These are phyloP conservation scores for Sporothrix pseudoabietina DNA, from an alignment of 2,329 filamentous ascomycete genomes.

Conservation along the genomic window DNA sequence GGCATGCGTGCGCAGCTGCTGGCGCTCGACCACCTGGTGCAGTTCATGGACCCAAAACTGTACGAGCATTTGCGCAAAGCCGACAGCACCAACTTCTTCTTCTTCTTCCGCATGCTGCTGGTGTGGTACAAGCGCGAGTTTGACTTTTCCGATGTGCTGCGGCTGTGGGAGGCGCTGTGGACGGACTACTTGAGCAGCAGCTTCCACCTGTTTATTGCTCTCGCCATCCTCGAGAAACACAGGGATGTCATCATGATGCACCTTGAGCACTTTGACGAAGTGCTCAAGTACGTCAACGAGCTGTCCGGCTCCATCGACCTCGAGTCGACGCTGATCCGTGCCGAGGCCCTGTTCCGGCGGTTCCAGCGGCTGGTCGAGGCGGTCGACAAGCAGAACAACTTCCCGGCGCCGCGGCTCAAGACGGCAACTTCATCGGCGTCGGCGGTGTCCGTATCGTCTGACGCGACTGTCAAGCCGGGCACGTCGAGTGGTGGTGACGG, in stretches of 20 bases:
- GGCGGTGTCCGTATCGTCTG: neutral
- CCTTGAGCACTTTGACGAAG: slow-evolving; percentile 91
- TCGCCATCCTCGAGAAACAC: slow-evolving; percentile 94
- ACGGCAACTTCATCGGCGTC: neutral
- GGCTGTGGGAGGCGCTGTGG: slow-evolving; percentile 92
- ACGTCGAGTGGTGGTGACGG: neutral
- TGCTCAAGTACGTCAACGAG: slow-evolving; percentile 98
- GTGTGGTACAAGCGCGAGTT: slow-evolving; percentile 99
- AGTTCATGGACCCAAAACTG: slow-evolving; percentile 93
- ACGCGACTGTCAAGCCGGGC: neutral
- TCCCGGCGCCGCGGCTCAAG: slow-evolving; percentile 60
- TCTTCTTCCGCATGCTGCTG: slow-evolving; percentile 98
- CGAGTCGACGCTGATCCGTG: slow-evolving; percentile 79
- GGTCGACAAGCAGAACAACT: slow-evolving; percentile 87
- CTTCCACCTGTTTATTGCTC: slow-evolving; percentile 91
- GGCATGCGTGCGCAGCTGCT: slow-evolving; percentile 93
- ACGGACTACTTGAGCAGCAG: slow-evolving; percentile 86
- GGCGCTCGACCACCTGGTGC: slow-evolving; percentile 90
- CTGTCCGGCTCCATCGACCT: slow-evolving; percentile 92
- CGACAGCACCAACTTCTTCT: slow-evolving; percentile 98
- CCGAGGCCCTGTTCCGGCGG: slow-evolving; percentile 82
- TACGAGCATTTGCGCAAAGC: slow-evolving; percentile 87
- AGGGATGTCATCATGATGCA: slow-evolving; percentile 96
- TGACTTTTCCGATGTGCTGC: slow-evolving; percentile 79
- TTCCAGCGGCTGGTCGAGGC: slow-evolving; percentile 89